phyloP scores from a whole-genome alignment of 176 grass and related monocot genomes.

The Metroxylon sagu region DNA sequence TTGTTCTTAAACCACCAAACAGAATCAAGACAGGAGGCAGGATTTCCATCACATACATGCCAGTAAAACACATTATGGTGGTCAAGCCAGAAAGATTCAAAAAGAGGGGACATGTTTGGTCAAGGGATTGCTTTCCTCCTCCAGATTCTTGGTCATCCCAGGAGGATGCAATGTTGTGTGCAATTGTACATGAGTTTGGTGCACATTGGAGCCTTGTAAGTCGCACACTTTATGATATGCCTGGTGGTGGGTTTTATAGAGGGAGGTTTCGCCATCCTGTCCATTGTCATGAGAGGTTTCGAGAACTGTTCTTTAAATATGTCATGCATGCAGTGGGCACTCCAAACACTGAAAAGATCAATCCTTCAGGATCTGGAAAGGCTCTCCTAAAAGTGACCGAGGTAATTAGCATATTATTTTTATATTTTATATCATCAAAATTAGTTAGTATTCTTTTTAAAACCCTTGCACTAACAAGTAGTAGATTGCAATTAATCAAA shows the following conservation, averaged over 20 bases:
- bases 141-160: conserved; percentile 68
- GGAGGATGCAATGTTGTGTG: conserved; percentile 88
- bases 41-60: conserved; percentile 44
- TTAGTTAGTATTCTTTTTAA: background rate
- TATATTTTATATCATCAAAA: background rate
- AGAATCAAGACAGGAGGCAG: conserved; percentile 43
- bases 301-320: conserved; percentile 95
- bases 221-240: conserved; percentile 53
- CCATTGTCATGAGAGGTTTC: conserved; percentile 91
- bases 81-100: conserved; percentile 85
- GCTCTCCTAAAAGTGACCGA: conserved; percentile 80
- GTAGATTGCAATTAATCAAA: too few relatives aligned
- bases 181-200: conserved; percentile 73
- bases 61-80: conserved; percentile 69
- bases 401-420: conserved; percentile 28
- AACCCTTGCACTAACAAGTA: too few relatives aligned
- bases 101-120: conserved; percentile 67
- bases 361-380: conserved; percentile 67
- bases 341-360: conserved; percentile 62
- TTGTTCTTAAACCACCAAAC: conserved; percentile 30
- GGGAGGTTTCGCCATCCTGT: conserved; percentile 82
- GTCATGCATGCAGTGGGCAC: conserved; percentile 54
- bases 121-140: conserved; percentile 41
- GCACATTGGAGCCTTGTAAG: conserved; percentile 74
- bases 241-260: conserved; percentile 52